Conservation (phyloP, 225 moss, liverwort and hornwort species). For the Climacium dendroides region DNA sequence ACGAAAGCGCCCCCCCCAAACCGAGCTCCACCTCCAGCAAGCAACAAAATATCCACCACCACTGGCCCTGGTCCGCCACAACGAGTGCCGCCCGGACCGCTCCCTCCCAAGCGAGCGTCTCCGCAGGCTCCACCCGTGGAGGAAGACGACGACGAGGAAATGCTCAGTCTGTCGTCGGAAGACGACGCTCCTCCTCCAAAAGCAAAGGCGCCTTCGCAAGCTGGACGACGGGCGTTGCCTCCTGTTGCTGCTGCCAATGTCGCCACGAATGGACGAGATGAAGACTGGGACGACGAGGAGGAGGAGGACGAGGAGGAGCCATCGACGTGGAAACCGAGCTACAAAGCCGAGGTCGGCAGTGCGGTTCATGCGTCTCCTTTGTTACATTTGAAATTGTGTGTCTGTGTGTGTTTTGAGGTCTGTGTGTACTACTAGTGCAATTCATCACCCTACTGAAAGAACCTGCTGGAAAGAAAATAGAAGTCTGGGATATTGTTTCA, state of each 20-base stretch:
- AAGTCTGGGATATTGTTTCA: not conserved
- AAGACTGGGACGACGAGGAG: conserved; percentile 50
- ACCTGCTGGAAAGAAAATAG: not conserved
- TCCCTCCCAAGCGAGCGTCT: conserved; percentile 53
- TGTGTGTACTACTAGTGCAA: not conserved
- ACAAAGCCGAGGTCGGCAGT: conserved; percentile 57
- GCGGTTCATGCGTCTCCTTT: not conserved
- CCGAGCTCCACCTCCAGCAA: conserved; percentile 6
- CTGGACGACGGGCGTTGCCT: not conserved
- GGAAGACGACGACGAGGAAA: conserved; percentile 86
- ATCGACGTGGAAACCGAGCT: conserved; percentile 60
- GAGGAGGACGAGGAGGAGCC: conserved; percentile 41
- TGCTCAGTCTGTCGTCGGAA: conserved; percentile 80
- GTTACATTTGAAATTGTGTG: not conserved
- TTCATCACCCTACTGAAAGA: not conserved
- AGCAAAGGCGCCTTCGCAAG: not conserved
- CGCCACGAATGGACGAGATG: not conserved
- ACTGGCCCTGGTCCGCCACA: conserved; percentile 5
- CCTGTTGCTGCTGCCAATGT: not conserved
- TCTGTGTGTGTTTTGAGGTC: not conserved
- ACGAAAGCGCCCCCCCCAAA: not conserved
- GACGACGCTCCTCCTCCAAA: conserved; percentile 22
- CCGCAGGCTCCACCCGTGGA: conserved; percentile 29
- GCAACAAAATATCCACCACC: not conserved
- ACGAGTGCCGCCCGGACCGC: conserved; percentile 22